phyloP scores from a whole-genome alignment of 495 filamentous ascomycete genomes.

The Daldinia caldariorum region DNA sequence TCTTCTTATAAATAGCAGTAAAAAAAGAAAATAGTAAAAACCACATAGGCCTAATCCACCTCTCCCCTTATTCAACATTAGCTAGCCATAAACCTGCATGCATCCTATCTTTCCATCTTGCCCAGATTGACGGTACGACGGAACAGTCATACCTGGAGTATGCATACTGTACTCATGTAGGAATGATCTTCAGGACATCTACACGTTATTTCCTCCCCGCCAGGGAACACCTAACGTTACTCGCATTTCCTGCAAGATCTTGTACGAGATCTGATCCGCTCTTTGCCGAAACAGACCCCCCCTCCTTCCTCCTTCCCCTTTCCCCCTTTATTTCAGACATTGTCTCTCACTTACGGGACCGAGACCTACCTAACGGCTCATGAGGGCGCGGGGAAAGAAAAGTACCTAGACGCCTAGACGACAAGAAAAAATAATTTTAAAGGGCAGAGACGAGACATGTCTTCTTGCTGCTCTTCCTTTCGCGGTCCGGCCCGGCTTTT shows the following conservation, averaged over 20 bases:
- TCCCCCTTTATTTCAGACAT: constrained; percentile 14
- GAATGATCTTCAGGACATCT: neutral
- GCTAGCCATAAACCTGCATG: neutral
- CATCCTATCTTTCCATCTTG: neutral
- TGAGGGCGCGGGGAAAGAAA: constrained; percentile 13
- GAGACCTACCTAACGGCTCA: constrained; percentile 37
- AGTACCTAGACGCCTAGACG: too few relatives aligned
- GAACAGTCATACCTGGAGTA: neutral
- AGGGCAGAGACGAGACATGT: neutral
- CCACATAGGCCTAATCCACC: neutral
- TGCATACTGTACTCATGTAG: constrained; percentile 1
- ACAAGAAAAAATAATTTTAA: too few relatives aligned
- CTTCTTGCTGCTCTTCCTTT: neutral
- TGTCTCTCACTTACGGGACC: constrained; percentile 37
- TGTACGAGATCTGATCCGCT: constrained; percentile 29
- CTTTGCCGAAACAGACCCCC: constrained; percentile 19
- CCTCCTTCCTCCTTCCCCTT: constrained; percentile 5
- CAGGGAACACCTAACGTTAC: neutral
- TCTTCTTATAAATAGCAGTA: neutral
- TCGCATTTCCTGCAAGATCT: constrained; percentile 29
- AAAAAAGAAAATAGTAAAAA: neutral
- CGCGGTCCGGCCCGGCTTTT: neutral
- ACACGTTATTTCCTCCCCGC: constrained; percentile 1
- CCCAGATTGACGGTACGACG: neutral
- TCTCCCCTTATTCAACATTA: neutral